These are phyloP conservation scores for Hymenoscyphus repandus DNA, from an alignment of 2,329 filamentous ascomycete genomes.

Conservation along the genomic window DNA sequence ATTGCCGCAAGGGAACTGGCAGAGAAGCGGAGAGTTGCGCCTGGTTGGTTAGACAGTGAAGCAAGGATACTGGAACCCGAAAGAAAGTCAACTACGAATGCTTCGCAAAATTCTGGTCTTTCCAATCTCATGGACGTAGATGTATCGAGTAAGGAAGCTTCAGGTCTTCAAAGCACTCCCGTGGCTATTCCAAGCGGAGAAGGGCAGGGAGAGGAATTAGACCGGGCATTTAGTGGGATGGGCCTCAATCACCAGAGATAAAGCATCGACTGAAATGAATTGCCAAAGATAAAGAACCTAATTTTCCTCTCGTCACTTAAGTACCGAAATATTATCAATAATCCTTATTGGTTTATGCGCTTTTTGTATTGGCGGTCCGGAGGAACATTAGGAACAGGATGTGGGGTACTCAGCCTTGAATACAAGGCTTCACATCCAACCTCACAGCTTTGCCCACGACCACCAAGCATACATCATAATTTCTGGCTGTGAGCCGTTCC, in stretches of 20 bases:
- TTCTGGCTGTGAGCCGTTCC: neutral
- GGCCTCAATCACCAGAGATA: conserved; percentile 31
- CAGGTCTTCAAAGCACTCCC: conserved; percentile 28
- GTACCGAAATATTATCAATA: too few relatives aligned
- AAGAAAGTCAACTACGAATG: conserved; percentile 32
- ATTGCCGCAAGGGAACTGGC: conserved; percentile 63
- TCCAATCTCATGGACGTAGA: conserved; percentile 30
- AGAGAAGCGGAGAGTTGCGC: conserved; percentile 74
- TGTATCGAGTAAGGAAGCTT: conserved; percentile 29
- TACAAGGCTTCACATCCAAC: neutral
- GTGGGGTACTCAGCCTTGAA: neutral
- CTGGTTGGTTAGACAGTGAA: conserved; percentile 76
- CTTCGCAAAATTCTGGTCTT: conserved; percentile 6
- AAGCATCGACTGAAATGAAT: neutral
- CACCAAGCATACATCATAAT: neutral
- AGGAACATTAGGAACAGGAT: neutral
- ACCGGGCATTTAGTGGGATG: conserved; percentile 46
- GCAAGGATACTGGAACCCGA: conserved; percentile 64
- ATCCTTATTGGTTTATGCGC: too few relatives aligned
- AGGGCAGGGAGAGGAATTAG: conserved; percentile 46
- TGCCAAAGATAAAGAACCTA: too few relatives aligned
- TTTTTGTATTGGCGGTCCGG: too few relatives aligned
- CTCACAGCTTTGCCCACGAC: neutral
- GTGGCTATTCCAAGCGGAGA: conserved; percentile 33
- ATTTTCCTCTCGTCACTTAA: neutral